Evolutionary conservation across 331 rosid genomes (phyloP), one percentile per base, ranked within the genome.

Genomic region (Cydonia oblonga): DNA sequence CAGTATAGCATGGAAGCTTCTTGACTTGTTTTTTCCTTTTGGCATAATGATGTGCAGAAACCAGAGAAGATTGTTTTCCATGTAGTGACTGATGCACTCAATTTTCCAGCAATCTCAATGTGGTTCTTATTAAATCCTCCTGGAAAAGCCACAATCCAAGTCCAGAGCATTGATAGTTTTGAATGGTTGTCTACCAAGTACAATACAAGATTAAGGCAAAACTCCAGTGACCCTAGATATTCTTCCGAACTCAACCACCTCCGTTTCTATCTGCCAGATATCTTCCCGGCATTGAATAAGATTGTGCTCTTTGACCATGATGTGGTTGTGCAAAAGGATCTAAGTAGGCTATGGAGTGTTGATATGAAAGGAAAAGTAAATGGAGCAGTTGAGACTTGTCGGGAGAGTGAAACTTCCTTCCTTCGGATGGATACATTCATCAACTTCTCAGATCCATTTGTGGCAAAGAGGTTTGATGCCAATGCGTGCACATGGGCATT

Each of bases 401-500:
- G 57, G 71, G 78, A 83, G 53, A 79, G 78, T 68, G 85, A 85
- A 79, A 64, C 83, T 44, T 83, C 96, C 26, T 88, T 81, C 80
- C 90, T 62, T 26, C 85, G 69, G 83, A 89, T 91, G 82, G 84
- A 86, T 75, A 76, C 58, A 87, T 76, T 87, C 75, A 76, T 95
- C 76, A 91, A 95, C 86, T 95, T 95, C 86, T 88, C 97, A 26
- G 93, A 95, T 69, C 96, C 96, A 52, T 72, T 75, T 56, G 83
- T 95, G 68, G 83, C 92, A 16, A 61, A 87, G 70, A 88, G 73
- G 76, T 89, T 95, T 80, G 88, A 89, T 83, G 75, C 19, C 70
- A 88, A 86, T 78, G 84, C 92, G 33, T 95, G 99, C 84, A 88
- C 96, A 23, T 95, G 99, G 99, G 97, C 97, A 60, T 95, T 91